Evolutionary conservation across 1,284 basidiomycete species (phyloP).

Genomic region (Amylostereum chailletii): DNA sequence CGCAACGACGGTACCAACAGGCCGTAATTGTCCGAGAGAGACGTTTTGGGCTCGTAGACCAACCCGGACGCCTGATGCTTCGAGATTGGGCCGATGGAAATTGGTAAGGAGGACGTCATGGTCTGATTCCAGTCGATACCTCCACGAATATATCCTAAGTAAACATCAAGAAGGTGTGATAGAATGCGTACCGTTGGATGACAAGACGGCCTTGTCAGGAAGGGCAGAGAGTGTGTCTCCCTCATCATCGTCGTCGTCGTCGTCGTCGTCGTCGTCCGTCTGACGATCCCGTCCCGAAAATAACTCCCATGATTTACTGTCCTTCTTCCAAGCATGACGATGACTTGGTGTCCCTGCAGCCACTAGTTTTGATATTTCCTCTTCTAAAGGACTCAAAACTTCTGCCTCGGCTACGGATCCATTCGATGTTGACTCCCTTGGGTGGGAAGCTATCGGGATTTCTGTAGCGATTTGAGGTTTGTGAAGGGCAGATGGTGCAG

Average conservation of each 20-base stretch:
- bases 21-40: constrained; percentile 5
- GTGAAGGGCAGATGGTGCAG: constrained; percentile 42
- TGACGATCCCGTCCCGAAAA: constrained; percentile 36
- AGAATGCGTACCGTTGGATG: too few relatives aligned
- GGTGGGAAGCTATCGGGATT: too few relatives aligned
- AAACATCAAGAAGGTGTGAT: too few relatives aligned
- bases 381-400: constrained; percentile 35
- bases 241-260: constrained; percentile 35
- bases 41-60: neutral
- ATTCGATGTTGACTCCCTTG: too few relatives aligned
- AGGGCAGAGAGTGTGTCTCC: neutral
- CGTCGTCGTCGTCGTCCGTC: constrained; percentile 11
- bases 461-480: neutral
- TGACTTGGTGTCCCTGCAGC: constrained; percentile 65
- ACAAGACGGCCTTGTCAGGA: too few relatives aligned
- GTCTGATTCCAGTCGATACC: neutral
- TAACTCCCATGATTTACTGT: constrained; percentile 54
- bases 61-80: constrained; percentile 1
- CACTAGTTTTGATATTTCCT: constrained; percentile 49
- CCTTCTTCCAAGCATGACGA: constrained; percentile 56
- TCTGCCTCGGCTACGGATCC: constrained; percentile 4
- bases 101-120: constrained; percentile 9
- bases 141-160: neutral
- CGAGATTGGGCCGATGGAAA: constrained; percentile 6
- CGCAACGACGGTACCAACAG: constrained; percentile 17